Evolutionary conservation across 2,329 filamentous ascomycete species (phyloP), one percentile per base, ranked within the genome.

Genomic region (Tolypocladium cylindrosporum): DNA sequence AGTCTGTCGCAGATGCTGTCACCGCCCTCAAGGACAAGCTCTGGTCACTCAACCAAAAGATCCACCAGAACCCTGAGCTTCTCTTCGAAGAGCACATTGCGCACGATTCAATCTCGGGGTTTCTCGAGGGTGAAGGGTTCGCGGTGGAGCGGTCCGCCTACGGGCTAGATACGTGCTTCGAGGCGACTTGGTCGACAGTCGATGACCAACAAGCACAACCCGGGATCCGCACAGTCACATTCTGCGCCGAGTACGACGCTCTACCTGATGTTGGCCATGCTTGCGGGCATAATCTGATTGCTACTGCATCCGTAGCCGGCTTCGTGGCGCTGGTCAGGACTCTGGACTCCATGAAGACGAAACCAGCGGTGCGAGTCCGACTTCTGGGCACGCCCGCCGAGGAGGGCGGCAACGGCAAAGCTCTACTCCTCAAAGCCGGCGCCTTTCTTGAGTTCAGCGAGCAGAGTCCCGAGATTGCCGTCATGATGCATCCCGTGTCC

Each of bases 371-470:
- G 10, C 41, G 55, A 4, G 64, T 77, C 2, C 68, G 73, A 1
- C 65, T 76, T 1, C 64, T 76, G 0, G 74, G 75, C 4, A 76
- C 73, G 0, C 74, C 73, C 0, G 74, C 74, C 5, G 74, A 77
- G 48, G 74, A 76, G 58, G 72, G 72, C 19, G 74, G 73, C 41
- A 73, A 73, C 19, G 74, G 74, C 11, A 50, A 77, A 76, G 62
- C 65, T 79, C 51, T 72, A 71, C 43, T 68, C 79, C 42, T 50
- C 16, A n/a, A 50, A 19, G 45, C 45, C 14, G 45, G 27, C 6
- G 45, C 45, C 3, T 50, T 50, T 50, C 2, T 7, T 16, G 14
- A 50, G 2, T 16, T 50, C 24, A 31, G 45, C 24, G 24, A 50
- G 14, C 24, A 50, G 27, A 50, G 14, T 19, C 24, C 45, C 45